Conservation (phyloP, 2,329 filamentous ascomycete species). For the Sodiomyces alkalinus region DNA sequence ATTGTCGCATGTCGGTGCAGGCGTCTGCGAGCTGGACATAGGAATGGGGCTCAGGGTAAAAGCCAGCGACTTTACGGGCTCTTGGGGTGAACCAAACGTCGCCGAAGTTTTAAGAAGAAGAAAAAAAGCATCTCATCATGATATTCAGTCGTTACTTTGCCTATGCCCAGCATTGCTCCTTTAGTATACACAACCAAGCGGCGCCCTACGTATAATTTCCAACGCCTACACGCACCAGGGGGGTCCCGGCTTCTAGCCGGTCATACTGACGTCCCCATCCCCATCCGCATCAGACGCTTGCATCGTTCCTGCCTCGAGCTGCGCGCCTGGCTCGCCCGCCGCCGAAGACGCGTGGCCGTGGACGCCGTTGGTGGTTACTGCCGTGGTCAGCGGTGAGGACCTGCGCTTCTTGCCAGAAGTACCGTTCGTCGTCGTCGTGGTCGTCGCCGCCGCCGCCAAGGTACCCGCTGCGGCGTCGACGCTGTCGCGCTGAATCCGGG, state of each 20-base stretch:
- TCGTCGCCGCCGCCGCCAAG: constrained; percentile 8
- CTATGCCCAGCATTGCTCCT: too few species aligned
- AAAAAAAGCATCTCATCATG: too few species aligned
- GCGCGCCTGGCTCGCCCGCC: constrained; percentile 30
- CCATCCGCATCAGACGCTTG: constrained; percentile 21
- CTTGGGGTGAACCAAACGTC: too few species aligned
- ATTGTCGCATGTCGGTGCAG: too few species aligned
- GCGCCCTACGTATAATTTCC: too few species aligned
- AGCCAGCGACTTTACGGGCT: too few species aligned
- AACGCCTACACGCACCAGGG: too few species aligned
- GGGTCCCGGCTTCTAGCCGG: constrained; percentile 22
- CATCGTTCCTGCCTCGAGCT: constrained; percentile 39
- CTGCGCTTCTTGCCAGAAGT: neutral
- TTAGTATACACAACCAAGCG: too few species aligned
- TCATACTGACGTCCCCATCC: constrained; percentile 46
- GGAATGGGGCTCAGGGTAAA: too few species aligned
- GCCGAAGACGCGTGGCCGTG: constrained; percentile 6
- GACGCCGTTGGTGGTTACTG: constrained; percentile 3
- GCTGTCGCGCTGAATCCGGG: constrained; percentile 30
- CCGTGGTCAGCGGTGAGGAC: neutral
- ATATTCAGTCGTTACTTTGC: too few species aligned
- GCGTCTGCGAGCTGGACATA: too few species aligned
- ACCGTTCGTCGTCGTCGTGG: constrained; percentile 11
- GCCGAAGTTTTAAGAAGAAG: too few species aligned
- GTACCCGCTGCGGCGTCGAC: constrained; percentile 14